Percentiles rank a stretch among this genome's conserved stretches.
phyloP scores from a whole-genome alignment of 129 eudicot genomes.

The Tagetes erecta region DNA sequence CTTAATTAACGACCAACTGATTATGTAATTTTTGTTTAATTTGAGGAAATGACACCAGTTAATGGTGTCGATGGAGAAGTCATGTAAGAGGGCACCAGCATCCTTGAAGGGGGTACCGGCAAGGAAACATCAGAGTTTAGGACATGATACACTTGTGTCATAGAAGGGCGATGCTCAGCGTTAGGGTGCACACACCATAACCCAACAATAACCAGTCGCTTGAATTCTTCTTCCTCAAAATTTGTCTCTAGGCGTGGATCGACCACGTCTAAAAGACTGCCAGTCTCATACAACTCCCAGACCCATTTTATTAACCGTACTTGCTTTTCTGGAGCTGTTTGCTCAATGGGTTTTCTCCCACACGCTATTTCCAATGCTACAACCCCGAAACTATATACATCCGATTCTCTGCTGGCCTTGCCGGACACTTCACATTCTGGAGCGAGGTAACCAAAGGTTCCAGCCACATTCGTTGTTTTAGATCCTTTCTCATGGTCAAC shows the following conservation, averaged over 20 bases:
- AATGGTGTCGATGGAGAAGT: neutral
- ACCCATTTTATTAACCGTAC: constrained; percentile 31
- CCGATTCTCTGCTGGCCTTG: constrained; percentile 47
- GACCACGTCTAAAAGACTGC: constrained; percentile 37
- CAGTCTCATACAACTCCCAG: constrained; percentile 44
- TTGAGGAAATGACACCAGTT: neutral
- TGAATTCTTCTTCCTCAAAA: constrained; percentile 26
- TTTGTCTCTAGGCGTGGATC: constrained; percentile 30
- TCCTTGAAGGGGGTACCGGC: constrained; percentile 29
- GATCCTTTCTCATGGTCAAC: constrained; percentile 46
- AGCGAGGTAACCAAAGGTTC: constrained; percentile 54
- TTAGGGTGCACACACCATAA: constrained; percentile 57
- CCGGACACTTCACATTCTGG: constrained; percentile 45
- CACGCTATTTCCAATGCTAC: constrained; percentile 44
- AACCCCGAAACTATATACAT: constrained; percentile 52
- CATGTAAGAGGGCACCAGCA: constrained; percentile 31
- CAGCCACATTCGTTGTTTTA: constrained; percentile 39
- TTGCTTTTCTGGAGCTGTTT: constrained; percentile 1
- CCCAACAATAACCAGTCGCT: constrained; percentile 41
- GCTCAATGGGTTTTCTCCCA: constrained; percentile 37
- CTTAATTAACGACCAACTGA: neutral
- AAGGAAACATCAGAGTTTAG: constrained; percentile 31
- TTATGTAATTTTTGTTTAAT: neutral
- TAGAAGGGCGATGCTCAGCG: constrained; percentile 29
- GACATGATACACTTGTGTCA: constrained; percentile 33